A percentile compares a stretch with the other conserved stretches of the same genome.
phyloP scores from a whole-genome alignment of 768 basidiomycete genomes.

The Boletellus sp. region DNA sequence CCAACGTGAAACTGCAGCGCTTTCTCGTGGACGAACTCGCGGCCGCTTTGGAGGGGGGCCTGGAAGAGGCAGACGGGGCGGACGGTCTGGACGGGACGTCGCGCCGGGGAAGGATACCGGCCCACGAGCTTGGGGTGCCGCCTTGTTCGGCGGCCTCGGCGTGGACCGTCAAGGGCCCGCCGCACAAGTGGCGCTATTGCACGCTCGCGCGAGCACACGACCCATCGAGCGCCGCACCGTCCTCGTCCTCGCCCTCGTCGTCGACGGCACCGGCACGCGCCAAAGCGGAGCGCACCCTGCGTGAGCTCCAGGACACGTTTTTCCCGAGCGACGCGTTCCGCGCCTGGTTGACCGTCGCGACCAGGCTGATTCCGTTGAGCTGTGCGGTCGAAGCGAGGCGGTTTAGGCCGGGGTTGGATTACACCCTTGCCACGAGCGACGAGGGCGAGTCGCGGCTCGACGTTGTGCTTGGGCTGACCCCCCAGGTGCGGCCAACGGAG shows the following conservation, averaged over 20 bases:
- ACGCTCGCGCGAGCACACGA: conserved; percentile 37
- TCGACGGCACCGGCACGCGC: conserved; percentile 10
- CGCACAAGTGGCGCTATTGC: conserved; percentile 94
- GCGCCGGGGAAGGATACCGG: conserved; percentile 54
- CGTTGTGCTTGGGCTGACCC: conserved; percentile 82
- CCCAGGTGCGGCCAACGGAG: conserved; percentile 39
- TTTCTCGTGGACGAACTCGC: conserved; percentile 77
- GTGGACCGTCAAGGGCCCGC: conserved; percentile 82
- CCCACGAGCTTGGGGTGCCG: conserved; percentile 60
- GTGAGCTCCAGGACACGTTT: conserved; percentile 65
- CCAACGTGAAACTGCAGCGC: conserved; percentile 82
- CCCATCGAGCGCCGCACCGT: too few relatives aligned
- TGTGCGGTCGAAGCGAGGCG: conserved; percentile 78
- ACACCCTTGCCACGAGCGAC: conserved; percentile 88
- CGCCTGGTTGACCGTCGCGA: conserved; percentile 80
- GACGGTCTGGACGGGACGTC: conserved; percentile 57
- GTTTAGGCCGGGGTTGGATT: conserved; percentile 91
- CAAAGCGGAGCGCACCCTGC: conserved; percentile 21
- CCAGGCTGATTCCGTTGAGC: conserved; percentile 65
- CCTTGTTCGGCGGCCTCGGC: conserved; percentile 39
- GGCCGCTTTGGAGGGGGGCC: conserved; percentile 56
- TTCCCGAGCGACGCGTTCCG: conserved; percentile 82
- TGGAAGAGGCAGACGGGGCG: conserved; percentile 58
- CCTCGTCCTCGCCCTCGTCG: too few relatives aligned
- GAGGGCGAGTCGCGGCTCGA: conserved; percentile 80